Evolutionary conservation across 345 rosid genomes (phyloP), one percentile per base, ranked within the genome.

Genomic region (Diplotaxis tenuifolia): DNA sequence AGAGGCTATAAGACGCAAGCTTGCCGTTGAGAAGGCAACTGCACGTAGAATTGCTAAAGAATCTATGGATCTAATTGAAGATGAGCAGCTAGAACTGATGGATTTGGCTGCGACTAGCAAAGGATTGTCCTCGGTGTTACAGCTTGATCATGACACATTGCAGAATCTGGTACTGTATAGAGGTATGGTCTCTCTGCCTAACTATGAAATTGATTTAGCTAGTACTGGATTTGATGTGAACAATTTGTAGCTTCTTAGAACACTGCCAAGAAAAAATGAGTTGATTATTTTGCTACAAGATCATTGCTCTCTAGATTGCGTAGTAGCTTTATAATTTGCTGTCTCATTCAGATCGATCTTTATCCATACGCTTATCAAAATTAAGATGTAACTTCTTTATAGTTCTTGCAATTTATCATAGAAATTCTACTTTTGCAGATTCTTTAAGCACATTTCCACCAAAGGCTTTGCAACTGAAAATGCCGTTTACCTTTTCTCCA

Each of bases 11-110:
- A 90, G 83, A 78, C 97, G 88, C 59, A 91, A 86, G 79, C 75
- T 89, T 83, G 99, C 99, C 27, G 72, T 88, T 78, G 98, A 96
- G 88, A 96, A 84, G 82, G 99, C 99, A 62, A 88, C 97, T 80
- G 98, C 99, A 40, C 94, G 98, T 62, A 90, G 82, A 79, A 86
- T 92, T 82, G 99, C 99, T 61, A 96, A 89, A 76, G 99, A 96
- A 74, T 87, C 99, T 56, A 86, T 90, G 96, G 99, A 92, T 84
- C 97, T 96, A 77, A 82, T 96, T 58, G 99, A 96, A 81, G 99
- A 96, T 87, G 98, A 96, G 70, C 99, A 92, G 78, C 84, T 92
- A 78, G 99, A 96, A 80, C 88, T 96, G 81, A 92, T 96, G 99
- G 99, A 96, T 62, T 82, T 92, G 86, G 97, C 95, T 62, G 93